Conservation (phyloP, 2,329 filamentous ascomycete species). For the Verticillium zaregamsianum region DNA sequence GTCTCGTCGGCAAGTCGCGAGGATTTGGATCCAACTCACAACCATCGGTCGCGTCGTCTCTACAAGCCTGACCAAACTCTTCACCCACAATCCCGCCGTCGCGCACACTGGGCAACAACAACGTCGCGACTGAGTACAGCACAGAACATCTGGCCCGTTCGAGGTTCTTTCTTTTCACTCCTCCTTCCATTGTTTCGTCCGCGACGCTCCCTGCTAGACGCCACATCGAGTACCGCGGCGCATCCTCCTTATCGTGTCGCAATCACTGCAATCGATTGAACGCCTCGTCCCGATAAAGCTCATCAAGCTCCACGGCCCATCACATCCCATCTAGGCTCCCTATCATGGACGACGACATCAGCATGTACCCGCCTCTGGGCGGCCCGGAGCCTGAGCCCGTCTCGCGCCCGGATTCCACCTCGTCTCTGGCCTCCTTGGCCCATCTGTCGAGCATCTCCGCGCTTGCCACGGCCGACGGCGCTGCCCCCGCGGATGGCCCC, state of each 20-base stretch:
- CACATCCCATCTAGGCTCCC: background rate
- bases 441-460: constrained; percentile 44
- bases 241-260: background rate
- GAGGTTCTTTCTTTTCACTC: background rate
- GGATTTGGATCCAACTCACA: background rate
- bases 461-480: constrained; percentile 34
- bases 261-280: background rate
- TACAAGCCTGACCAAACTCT: background rate
- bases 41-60: background rate
- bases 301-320: background rate
- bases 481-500: background rate
- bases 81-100: background rate
- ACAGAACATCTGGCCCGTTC: background rate
- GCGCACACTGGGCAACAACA: background rate
- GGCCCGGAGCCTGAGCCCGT: constrained; percentile 35
- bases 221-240: background rate
- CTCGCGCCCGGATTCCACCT: constrained; percentile 45
- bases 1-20: background rate
- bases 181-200: background rate
- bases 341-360: constrained; percentile 44
- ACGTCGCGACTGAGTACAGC: background rate
- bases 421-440: constrained; percentile 38
- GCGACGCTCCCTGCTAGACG: background rate
- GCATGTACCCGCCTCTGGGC: constrained; percentile 31
- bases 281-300: background rate